These are phyloP conservation scores for Peltaster fructicola DNA, from an alignment of 2,329 filamentous ascomycete genomes.

Conservation along the genomic window DNA sequence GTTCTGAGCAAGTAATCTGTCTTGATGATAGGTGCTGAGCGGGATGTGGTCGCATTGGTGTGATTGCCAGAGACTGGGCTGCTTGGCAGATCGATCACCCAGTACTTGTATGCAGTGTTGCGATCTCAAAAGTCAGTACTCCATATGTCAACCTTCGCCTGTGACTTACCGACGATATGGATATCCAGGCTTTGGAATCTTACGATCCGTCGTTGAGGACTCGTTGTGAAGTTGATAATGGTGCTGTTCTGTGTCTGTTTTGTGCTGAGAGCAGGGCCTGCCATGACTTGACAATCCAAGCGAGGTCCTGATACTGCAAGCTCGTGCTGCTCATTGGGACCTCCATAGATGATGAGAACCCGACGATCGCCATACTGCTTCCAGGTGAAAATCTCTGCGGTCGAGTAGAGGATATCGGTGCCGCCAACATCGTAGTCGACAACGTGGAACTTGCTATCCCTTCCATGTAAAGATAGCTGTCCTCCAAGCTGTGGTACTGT, in stretches of 20 bases:
- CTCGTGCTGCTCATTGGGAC: conserved; percentile 44
- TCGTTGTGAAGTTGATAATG: conserved; percentile 39
- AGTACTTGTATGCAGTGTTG: conserved; percentile 51
- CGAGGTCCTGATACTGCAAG: conserved; percentile 30
- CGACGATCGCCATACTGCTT: conserved; percentile 43
- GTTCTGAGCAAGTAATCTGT: conserved; percentile 48
- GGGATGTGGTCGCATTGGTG: conserved; percentile 18
- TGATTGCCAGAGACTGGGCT: conserved; percentile 16
- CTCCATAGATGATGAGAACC: conserved; percentile 47
- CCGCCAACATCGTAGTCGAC: conserved; percentile 47
- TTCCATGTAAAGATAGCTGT: conserved; percentile 38
- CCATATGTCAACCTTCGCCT: not conserved
- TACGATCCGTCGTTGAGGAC: conserved; percentile 34
- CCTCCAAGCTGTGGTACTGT: conserved; percentile 42
- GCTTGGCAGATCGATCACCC: conserved; percentile 40
- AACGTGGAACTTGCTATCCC: conserved; percentile 51
- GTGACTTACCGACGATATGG: conserved; percentile 35
- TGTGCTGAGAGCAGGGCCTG: conserved; percentile 23
- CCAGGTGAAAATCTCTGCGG: conserved; percentile 53
- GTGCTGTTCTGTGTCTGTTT: conserved; percentile 23
- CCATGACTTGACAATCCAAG: conserved; percentile 22
- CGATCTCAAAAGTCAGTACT: conserved; percentile 30
- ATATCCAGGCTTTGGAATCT: conserved; percentile 34
- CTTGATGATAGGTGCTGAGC: conserved; percentile 37
- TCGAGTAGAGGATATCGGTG: conserved; percentile 46